Base-by-base conservation (phyloP, 2,329 filamentous ascomycete genomes). In the Exophiala sp. region DNA sequence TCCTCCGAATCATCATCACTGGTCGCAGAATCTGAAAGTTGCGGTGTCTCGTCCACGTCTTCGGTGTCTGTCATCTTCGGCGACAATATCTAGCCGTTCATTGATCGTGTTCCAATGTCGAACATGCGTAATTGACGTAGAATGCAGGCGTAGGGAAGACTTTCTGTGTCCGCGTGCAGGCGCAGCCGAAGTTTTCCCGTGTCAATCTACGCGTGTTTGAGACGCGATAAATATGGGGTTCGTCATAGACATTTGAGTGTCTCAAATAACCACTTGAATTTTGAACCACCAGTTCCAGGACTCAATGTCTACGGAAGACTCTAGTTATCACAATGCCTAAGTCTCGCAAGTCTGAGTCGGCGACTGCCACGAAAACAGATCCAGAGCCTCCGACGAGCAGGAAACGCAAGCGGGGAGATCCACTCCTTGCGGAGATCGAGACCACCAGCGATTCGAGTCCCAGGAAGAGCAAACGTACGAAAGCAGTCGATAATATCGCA, bases 1-100 rank as follows among this genome's bases (percentile, higher is more conserved):
- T 59, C 50, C 11, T 65, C 60, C 43, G 65, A 61, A 70, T 68
- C 50, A 66, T 72, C 52, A 65, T 64, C 58, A 44, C 66, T 54
- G n/a, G 58, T 54, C 43, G 54, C 58, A 12, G 51, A 54, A 18
- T 42, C 70, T 10, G 54, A 55, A 11, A 57, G 41, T 29, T 50
- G 41, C 7, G 59, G 50, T 5, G 57, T 59, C 12, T 53, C 46
- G 12, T 52, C 54, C 10, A 29, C 44, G 14, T 29, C 10, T 45
- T 29, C 42, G 21, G 42, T 38, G 35, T 38, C 14, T 7, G 14
- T 38, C 35, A 38, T 38, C 10, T 38, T 12, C 11, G 35, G 35
- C 10, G 24, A 29, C 24, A 29, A 29, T 29, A 29, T 29, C 7
- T 29, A 8, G 24, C 24, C 7, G 24, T 29, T 29, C 24, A 1